Evolutionary conservation across 2,329 filamentous ascomycete genomes (phyloP).

Genomic region (Epichloe elymi): DNA sequence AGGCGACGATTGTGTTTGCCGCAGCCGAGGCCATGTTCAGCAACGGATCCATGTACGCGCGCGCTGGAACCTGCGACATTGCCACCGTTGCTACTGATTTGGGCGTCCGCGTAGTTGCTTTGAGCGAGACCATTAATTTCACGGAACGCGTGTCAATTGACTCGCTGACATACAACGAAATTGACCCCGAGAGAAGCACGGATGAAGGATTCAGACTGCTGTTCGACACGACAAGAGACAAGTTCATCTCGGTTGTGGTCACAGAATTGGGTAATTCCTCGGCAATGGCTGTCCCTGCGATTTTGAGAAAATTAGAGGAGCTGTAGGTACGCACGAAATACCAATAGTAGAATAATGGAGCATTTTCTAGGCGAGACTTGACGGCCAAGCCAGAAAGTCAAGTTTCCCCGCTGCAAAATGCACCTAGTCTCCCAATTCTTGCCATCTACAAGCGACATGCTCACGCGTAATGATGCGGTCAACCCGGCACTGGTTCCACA

Average conservation of each 20-base stretch:
- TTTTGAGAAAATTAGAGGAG: slow-evolving; percentile 45
- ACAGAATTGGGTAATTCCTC: slow-evolving; percentile 84
- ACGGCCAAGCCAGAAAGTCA: not conserved
- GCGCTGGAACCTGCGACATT: slow-evolving; percentile 75
- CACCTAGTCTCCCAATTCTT: not conserved
- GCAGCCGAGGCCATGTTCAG: slow-evolving; percentile 92
- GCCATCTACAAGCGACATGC: not conserved
- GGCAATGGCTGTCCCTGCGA: slow-evolving; percentile 66
- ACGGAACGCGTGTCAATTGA: slow-evolving; percentile 75
- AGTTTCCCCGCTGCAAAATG: not conserved
- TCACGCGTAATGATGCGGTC: not conserved
- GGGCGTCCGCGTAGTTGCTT: slow-evolving; percentile 70
- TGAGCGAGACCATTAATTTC: slow-evolving; percentile 93
- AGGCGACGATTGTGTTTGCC: slow-evolving; percentile 62
- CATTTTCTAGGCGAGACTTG: no score
- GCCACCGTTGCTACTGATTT: slow-evolving; percentile 69
- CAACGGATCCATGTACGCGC: slow-evolving; percentile 81
- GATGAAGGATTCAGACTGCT: slow-evolving; percentile 49
- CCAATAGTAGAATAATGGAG: not conserved
- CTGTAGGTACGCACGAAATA: slow-evolving; percentile 21
- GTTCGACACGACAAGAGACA: slow-evolving; percentile 83
- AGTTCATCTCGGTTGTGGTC: slow-evolving; percentile 77
- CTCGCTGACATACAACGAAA: slow-evolving; percentile 88
- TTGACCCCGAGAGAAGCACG: slow-evolving; percentile 58
- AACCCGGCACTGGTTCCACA: not conserved